A percentile compares a stretch with the other conserved stretches of the same genome.
Conservation (phyloP, 352 stramenopile genomes). For the Blastocystis sp. region DNA sequence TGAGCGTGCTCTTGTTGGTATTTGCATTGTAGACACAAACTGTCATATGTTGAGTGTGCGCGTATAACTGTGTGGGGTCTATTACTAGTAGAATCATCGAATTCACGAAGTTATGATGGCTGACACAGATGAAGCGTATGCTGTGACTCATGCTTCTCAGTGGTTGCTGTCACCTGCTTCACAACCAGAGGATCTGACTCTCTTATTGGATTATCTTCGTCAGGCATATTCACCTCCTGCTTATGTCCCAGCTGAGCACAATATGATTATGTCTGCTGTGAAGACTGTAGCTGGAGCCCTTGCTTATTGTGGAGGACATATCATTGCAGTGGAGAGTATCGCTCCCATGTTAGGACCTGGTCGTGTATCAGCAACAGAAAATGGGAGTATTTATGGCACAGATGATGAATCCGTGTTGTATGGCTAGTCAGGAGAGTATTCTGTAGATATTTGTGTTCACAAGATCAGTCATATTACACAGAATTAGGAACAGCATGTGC, state of each 20-base stretch:
- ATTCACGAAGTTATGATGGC: constrained; percentile 33
- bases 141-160: neutral
- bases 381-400: constrained; percentile 12
- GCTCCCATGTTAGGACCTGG: constrained; percentile 17
- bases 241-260: neutral
- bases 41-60: neutral
- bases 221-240: neutral
- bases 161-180: constrained; percentile 19
- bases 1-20: neutral
- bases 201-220: neutral
- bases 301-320: constrained; percentile 10
- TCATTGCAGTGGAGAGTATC: constrained; percentile 27
- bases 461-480: constrained; percentile 33
- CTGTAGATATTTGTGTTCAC: constrained; percentile 7
- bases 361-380: neutral
- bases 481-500: neutral
- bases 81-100: constrained; percentile 18
- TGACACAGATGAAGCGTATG: constrained; percentile 48
- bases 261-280: neutral
- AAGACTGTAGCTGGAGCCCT: constrained; percentile 12
- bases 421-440: neutral
- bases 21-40: constrained; percentile 44
- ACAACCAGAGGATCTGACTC: neutral
- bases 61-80: neutral
- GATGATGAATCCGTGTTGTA: constrained; percentile 44